A percentile compares a stretch with the other conserved stretches of the same genome.
These are phyloP conservation scores for Coemansia sp. DNA, from an alignment of 192 early-diverging fungal species.

Conservation along the genomic window DNA sequence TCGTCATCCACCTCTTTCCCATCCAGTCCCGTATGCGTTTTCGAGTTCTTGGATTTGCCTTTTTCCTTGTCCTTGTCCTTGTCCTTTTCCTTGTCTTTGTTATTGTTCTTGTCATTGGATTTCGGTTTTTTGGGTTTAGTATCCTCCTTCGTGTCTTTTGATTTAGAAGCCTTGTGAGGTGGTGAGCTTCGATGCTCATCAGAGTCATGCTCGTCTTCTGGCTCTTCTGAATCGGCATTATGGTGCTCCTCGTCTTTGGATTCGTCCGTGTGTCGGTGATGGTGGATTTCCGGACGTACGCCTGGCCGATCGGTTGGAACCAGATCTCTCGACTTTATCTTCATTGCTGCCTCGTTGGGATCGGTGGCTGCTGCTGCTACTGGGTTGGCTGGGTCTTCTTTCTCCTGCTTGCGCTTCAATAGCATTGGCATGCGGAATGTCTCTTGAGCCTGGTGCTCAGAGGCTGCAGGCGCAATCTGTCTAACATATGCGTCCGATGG, in stretches of 20 bases:
- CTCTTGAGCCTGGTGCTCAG: neutral
- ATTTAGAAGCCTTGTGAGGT: neutral
- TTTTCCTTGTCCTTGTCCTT: constrained; percentile 15
- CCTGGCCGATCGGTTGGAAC: constrained; percentile 39
- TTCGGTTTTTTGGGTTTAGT: neutral
- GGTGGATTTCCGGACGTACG: constrained; percentile 14
- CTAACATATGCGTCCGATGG: too few species aligned
- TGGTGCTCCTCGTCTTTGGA: constrained; percentile 11
- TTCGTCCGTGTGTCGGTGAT: constrained; percentile 11
- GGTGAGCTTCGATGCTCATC: constrained; percentile 5
- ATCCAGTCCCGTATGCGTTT: constrained; percentile 45
- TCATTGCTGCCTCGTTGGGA: constrained; percentile 47
- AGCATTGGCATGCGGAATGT: constrained; percentile 13
- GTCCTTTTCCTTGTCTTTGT: constrained; percentile 13
- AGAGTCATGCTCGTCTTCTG: constrained; percentile 10
- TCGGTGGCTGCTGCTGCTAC: constrained; percentile 50
- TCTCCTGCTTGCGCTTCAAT: constrained; percentile 21
- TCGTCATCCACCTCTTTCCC: constrained; percentile 42
- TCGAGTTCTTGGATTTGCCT: constrained; percentile 26
- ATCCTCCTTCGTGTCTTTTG: constrained; percentile 7
- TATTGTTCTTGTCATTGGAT: constrained; percentile 8
- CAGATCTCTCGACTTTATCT: constrained; percentile 43
- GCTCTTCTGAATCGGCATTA: constrained; percentile 12
- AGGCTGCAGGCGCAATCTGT: neutral
- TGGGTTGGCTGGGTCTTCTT: constrained; percentile 44